Percentiles rank a stretch among this genome's conserved stretches.
Conservation (phyloP, 208 protist species). For the Borovskyia barvae region DNA sequence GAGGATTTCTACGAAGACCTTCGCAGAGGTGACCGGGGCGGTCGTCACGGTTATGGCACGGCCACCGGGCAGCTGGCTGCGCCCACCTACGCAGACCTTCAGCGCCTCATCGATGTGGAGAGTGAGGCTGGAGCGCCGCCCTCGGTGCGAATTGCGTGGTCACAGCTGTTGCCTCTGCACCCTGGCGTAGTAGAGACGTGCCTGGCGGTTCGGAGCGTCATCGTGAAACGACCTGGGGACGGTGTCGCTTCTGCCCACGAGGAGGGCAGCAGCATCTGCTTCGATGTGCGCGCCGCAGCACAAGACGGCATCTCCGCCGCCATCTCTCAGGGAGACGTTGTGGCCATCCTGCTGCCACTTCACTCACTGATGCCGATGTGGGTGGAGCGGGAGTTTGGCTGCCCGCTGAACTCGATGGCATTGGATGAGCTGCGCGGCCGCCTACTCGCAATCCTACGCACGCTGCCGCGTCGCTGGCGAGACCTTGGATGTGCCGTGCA, state of each 20-base stretch:
- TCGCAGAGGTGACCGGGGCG: slow-evolving; percentile 1
- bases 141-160: neutral
- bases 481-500: slow-evolving; percentile 58
- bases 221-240: neutral
- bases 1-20: slow-evolving; percentile 32
- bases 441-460: slow-evolving; percentile 9
- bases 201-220: slow-evolving; percentile 13
- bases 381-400: slow-evolving; percentile 18
- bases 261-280: neutral
- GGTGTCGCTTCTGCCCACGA: no score
- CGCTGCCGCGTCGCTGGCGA: slow-evolving; percentile 42
- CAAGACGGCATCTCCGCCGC: slow-evolving; percentile 16
- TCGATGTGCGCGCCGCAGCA: neutral
- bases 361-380: slow-evolving; percentile 23
- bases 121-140: neutral
- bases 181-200: slow-evolving; percentile 4
- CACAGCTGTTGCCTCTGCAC: slow-evolving; percentile 19
- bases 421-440: neutral
- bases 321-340: slow-evolving; percentile 62
- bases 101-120: neutral
- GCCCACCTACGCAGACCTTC: neutral
- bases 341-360: slow-evolving; percentile 63
- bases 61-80: neutral
- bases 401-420: neutral
- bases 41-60: neutral